Evolutionary conservation across 2,329 filamentous ascomycete genomes (phyloP).

Genomic region (Myotisia sp.): DNA sequence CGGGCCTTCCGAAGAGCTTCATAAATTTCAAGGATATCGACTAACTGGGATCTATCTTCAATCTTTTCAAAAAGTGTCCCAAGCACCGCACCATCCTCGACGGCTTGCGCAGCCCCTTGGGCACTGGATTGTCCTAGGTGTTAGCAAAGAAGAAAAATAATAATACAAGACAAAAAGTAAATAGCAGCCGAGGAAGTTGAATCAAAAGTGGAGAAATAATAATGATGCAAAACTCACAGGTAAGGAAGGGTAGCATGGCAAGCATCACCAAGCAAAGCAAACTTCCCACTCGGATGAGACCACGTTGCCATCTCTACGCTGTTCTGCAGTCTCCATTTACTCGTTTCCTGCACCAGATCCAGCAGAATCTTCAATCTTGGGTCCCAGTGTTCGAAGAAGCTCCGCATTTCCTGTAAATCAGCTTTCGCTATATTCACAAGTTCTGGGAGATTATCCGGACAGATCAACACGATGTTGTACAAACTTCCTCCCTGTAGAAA

Average conservation of each 20-base stretch:
- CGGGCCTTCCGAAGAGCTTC: conserved; percentile 44
- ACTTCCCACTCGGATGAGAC: conserved; percentile 42
- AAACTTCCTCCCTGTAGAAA: conserved; percentile 44
- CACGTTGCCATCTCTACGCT: conserved; percentile 42
- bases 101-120: conserved; percentile 20
- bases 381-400: conserved; percentile 45
- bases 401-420: conserved; percentile 38
- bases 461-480: conserved; percentile 53
- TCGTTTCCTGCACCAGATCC: conserved; percentile 7
- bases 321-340: conserved; percentile 48
- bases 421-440: conserved; percentile 8
- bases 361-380: conserved; percentile 19
- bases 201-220: conserved; percentile 11
- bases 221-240: conserved; percentile 33
- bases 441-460: conserved; percentile 47
- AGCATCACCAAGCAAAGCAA: conserved; percentile 49
- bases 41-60: conserved; percentile 10
- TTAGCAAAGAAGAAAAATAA: neutral
- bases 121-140: conserved; percentile 11
- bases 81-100: conserved; percentile 21
- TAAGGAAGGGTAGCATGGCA: conserved; percentile 53
- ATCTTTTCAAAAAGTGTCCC: conserved; percentile 14
- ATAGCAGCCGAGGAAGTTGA: neutral
- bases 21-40: conserved; percentile 29
- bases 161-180: neutral